Evolutionary conservation across 805 yeast species (phyloP).

Genomic region (Nakazawaea pomicola): DNA sequence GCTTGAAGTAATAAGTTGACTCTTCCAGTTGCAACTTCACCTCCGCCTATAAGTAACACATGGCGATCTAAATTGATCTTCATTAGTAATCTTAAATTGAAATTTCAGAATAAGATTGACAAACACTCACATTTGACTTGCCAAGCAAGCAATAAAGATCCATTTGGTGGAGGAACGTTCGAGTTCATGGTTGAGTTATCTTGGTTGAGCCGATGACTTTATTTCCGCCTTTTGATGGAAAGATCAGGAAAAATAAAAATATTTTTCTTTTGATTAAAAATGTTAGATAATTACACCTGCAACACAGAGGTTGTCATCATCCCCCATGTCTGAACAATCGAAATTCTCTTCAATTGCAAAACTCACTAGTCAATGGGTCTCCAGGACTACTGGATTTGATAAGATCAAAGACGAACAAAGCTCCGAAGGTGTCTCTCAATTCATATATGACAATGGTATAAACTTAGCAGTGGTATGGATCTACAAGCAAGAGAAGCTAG

Average conservation of each 20-base stretch:
- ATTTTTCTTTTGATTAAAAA: no score
- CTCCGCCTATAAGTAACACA: conserved; percentile 73
- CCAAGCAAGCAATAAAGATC: conserved; percentile 68
- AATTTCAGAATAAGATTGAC: no score
- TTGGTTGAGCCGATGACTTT: no score
- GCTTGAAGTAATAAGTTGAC: conserved; percentile 64
- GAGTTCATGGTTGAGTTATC: background rate
- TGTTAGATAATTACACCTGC: no score
- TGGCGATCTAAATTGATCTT: conserved; percentile 50
- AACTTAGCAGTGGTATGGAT: background rate
- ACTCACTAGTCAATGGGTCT: no score
- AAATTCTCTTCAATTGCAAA: no score
- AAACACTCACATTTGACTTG: conserved; percentile 49
- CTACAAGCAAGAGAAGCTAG: background rate
- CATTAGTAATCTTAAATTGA: no score
- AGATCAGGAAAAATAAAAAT: no score
- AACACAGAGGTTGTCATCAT: no score
- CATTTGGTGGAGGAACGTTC: conserved; percentile 31
- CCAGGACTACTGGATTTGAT: background rate
- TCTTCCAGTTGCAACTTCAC: conserved; percentile 71
- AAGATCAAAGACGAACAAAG: background rate
- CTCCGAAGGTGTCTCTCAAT: background rate
- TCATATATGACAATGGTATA: background rate
- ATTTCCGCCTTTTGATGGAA: no score
- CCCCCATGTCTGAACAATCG: background rate